These are phyloP conservation scores for Hypoxylon sp. DNA, from an alignment of 2,329 filamentous ascomycete genomes.

Conservation along the genomic window DNA sequence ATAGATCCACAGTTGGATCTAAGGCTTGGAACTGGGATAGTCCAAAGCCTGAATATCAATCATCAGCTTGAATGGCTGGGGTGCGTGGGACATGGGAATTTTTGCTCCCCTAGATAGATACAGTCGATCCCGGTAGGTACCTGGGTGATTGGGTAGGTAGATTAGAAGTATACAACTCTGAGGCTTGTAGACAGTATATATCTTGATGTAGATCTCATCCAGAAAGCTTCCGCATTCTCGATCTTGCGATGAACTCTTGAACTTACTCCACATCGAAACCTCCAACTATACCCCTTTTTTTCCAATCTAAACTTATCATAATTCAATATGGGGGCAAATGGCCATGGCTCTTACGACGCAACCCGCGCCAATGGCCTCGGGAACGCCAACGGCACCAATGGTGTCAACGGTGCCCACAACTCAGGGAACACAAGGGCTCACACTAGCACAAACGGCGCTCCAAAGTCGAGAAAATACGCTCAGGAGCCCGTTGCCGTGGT, in stretches of 20 bases:
- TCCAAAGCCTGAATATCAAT: neutral
- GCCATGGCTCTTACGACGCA: neutral
- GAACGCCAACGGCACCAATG: neutral
- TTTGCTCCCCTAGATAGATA: neutral
- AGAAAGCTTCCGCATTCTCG: neutral
- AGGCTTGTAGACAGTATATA: neutral
- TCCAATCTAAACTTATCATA: neutral
- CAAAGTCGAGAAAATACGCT: neutral
- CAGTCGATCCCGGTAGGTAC: neutral
- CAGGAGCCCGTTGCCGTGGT: constrained; percentile 7
- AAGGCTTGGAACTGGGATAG: neutral
- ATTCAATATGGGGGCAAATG: neutral
- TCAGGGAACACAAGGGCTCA: neutral
- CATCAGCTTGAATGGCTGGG: neutral
- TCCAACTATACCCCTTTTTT: no score
- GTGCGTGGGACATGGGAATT: neutral
- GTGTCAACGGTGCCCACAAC: neutral
- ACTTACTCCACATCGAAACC: neutral
- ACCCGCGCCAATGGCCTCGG: neutral
- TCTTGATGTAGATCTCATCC: neutral
- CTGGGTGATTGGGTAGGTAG: neutral
- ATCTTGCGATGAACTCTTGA: neutral
- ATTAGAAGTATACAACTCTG: neutral
- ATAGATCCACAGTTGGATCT: neutral
- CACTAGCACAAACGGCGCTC: neutral